A percentile compares a stretch with the other conserved stretches of the same genome.
Conservation (phyloP, 148 eudicot species). For the Selenicereus undatus region DNA sequence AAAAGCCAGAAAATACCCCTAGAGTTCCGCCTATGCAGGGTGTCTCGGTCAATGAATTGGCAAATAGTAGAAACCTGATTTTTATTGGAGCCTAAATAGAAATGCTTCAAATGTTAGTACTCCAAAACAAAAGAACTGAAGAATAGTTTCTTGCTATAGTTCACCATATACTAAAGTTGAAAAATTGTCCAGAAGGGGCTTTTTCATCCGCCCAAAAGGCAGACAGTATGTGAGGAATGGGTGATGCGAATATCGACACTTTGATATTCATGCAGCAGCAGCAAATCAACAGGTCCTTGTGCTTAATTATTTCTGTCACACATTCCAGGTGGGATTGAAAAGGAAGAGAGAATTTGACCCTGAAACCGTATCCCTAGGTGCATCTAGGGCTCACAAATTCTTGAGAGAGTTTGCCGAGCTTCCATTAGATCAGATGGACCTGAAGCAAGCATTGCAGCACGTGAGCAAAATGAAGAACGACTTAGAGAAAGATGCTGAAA, state of each 20-base stretch:
- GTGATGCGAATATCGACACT: neutral
- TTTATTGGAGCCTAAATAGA: neutral
- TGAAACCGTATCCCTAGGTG: conserved; percentile 61
- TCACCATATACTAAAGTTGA: neutral
- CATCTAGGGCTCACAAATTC: conserved; percentile 69
- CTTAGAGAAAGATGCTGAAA: conserved; percentile 64
- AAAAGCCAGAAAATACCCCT: too few relatives aligned
- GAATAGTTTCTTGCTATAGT: neutral
- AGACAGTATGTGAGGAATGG: neutral
- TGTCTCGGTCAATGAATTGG: too few relatives aligned
- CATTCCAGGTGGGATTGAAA: conserved; percentile 52
- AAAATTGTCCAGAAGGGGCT: neutral
- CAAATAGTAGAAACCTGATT: too few relatives aligned
- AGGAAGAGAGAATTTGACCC: conserved; percentile 62
- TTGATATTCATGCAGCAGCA: neutral
- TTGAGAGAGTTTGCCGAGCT: conserved; percentile 78
- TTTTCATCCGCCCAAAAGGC: neutral
- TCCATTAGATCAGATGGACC: conserved; percentile 79
- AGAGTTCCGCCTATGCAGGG: too few relatives aligned
- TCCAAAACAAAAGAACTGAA: neutral
- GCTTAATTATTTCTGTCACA: conserved; percentile 1
- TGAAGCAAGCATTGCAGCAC: conserved; percentile 56
- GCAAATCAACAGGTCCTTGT: too few relatives aligned
- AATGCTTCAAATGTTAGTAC: neutral
- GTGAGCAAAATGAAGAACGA: conserved; percentile 52